A percentile compares a stretch with the other conserved stretches of the same genome.
Conservation (phyloP, 2,329 filamentous ascomycete species). For the Fusarium sp. region DNA sequence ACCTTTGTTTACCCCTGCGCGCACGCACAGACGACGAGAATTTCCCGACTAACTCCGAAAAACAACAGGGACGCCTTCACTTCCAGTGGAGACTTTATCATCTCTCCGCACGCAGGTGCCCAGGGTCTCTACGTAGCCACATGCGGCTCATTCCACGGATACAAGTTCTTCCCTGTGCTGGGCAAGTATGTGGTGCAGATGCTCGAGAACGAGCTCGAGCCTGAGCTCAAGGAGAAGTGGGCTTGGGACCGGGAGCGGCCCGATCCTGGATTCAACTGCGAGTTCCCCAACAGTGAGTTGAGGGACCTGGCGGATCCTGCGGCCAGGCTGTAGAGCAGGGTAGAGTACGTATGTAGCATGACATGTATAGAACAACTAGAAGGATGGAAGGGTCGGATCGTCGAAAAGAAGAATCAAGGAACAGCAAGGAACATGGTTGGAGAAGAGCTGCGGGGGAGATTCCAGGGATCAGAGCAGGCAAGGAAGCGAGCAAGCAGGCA, state of each 20-base stretch:
- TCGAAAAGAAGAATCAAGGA: slow-evolving; percentile 4
- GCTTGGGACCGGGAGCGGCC: slow-evolving; percentile 70
- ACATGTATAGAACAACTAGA: slow-evolving; percentile 10
- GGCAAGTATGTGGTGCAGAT: slow-evolving; percentile 71
- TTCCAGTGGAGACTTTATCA: slow-evolving; percentile 69
- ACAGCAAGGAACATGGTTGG: slow-evolving; percentile 8
- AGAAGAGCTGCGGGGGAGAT: slow-evolving; percentile 24
- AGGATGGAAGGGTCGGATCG: not conserved
- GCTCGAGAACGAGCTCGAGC: slow-evolving; percentile 58
- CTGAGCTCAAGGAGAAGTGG: slow-evolving; percentile 61
- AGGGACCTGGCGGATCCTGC: slow-evolving; percentile 57
- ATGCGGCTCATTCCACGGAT: slow-evolving; percentile 74
- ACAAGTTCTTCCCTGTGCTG: slow-evolving; percentile 74
- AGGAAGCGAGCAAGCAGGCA: too few relatives aligned
- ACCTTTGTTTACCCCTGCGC: too few relatives aligned
- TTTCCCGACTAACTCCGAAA: slow-evolving; percentile 13
- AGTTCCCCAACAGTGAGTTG: slow-evolving; percentile 69
- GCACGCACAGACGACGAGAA: not conserved
- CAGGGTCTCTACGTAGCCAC: slow-evolving; percentile 70
- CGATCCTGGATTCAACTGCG: slow-evolving; percentile 61
- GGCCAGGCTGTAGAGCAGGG: slow-evolving; percentile 44
- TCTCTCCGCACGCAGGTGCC: slow-evolving; percentile 65
- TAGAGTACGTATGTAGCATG: slow-evolving; percentile 12
- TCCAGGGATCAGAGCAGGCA: slow-evolving; percentile 10
- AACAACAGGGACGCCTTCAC: slow-evolving; percentile 71